Conservation (phyloP, 1,284 basidiomycete genomes). For the Irpex sp. region DNA sequence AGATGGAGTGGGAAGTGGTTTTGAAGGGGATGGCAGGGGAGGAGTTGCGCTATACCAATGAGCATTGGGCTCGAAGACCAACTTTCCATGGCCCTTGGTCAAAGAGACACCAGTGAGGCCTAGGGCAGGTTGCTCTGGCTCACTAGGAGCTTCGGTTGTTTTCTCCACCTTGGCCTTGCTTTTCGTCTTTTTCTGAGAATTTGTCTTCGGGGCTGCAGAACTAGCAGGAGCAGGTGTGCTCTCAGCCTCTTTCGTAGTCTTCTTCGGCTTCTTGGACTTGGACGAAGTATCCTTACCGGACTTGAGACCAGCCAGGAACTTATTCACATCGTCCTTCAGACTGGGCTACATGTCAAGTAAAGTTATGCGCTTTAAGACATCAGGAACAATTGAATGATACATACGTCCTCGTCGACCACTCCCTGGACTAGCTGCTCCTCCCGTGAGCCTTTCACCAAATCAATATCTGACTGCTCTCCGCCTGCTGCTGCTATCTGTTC, state of each 20-base stretch:
- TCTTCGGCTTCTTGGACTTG: constrained; percentile 4
- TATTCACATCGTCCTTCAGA: constrained; percentile 52
- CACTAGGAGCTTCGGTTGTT: background rate
- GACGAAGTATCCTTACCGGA: constrained; percentile 27
- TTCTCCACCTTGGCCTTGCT: background rate
- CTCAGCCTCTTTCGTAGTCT: background rate
- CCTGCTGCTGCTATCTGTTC: constrained; percentile 41
- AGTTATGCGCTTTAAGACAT: constrained; percentile 2
- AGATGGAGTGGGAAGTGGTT: constrained; percentile 31
- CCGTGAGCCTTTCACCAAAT: constrained; percentile 39
- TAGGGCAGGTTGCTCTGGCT: background rate
- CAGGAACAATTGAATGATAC: constrained; percentile 5
- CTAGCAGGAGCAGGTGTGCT: background rate
- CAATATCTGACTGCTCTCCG: constrained; percentile 47
- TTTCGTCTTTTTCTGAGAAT: constrained; percentile 6
- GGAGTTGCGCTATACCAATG: constrained; percentile 56
- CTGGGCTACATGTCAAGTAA: constrained; percentile 28
- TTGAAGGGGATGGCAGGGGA: constrained; percentile 23
- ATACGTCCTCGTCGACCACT: constrained; percentile 22
- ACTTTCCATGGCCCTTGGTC: constrained; percentile 11
- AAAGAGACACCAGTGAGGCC: background rate
- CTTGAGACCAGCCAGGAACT: constrained; percentile 57
- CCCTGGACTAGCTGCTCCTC: constrained; percentile 29
- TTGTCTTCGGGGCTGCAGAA: background rate
- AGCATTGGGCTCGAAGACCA: constrained; percentile 47